Evolutionary conservation across 2,329 filamentous ascomycete species (phyloP), one percentile per base, ranked within the genome.

Genomic region (Microthyrium microscopicum): DNA sequence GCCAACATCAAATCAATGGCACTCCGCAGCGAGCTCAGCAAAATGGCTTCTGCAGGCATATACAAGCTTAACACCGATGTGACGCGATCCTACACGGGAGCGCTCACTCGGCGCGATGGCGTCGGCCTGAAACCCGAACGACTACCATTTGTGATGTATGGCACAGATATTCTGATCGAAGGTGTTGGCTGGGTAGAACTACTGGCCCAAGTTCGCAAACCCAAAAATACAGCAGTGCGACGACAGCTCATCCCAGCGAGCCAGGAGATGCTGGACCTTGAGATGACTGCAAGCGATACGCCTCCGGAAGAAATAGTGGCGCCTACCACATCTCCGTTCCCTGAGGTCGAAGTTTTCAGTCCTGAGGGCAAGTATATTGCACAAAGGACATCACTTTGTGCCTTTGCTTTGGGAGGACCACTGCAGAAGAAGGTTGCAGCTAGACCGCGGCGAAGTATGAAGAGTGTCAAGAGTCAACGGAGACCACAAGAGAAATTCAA

Each of bases 141-240:
- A 12, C 60, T 95, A 4, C 82, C 84, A 0, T 98, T 85, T 54
- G 68, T 70, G 11, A 73, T 95, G 2, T 65, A 89, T 39, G 73
- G 77, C 6, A 68, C 77, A 1, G 91, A 98, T 49, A 73, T 98
- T 17, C 60, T 98, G 11, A 73, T 98, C 31, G 87, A 95, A 52
- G 84, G 89, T 2, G 77, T 84, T 18, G 89, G 89, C 5, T 98
- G 91, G 80, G 68, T 98, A 3, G 89, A 98, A 55, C 54, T 98
- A 26, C 75, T 74, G 1, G 76, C 76, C 3, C 87, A 98, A 55
- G 71, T 91, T 7, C 71, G 87, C 12, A 29, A 18, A 20, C 18
- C 15, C 35, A 11, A 36, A 13, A 21, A 37, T 46, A 34, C 26
- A 48, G 51, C 15, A 27, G 17, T 24, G 11, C 21, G 16, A 18